A percentile compares a stretch with the other conserved stretches of the same genome.
Evolutionary conservation across 441 rosid genomes (phyloP).

Genomic region (Brassica balearica): DNA sequence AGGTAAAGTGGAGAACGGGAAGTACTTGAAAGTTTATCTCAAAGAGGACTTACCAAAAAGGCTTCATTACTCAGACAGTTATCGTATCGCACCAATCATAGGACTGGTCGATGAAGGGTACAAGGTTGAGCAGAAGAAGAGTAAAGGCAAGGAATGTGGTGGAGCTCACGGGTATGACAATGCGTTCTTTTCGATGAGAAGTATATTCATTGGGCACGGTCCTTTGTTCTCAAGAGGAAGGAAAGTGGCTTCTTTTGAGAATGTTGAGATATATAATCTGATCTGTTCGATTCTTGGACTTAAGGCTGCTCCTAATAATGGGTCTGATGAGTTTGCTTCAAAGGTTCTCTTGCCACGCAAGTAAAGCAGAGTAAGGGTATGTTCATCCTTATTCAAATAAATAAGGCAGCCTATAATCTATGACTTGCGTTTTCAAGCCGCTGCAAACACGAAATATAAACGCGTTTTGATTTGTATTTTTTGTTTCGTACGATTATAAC

Average conservation of each 20-base stretch:
- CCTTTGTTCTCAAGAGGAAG: conserved; percentile 75
- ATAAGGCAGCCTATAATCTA: no score
- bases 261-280: conserved; percentile 86
- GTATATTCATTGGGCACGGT: conserved; percentile 91
- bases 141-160: conserved; percentile 70
- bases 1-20: conserved; percentile 79
- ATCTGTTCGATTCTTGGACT: conserved; percentile 77
- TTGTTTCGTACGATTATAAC: background rate
- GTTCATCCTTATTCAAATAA: background rate
- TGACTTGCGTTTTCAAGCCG: background rate
- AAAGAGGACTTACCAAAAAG: conserved; percentile 85
- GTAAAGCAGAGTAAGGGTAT: conserved; percentile 17
- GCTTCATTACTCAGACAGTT: conserved; percentile 71
- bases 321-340: conserved; percentile 56
- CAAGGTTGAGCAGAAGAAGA: conserved; percentile 72
- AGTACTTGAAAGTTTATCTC: conserved; percentile 70
- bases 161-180: conserved; percentile 96
- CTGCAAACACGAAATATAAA: background rate
- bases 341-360: conserved; percentile 54
- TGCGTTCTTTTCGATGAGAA: conserved; percentile 91
- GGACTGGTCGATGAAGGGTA: conserved; percentile 80
- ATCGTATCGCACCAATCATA: conserved; percentile 79
- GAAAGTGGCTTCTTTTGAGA: conserved; percentile 92
- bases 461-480: conserved; percentile 2
- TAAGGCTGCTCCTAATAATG: conserved; percentile 79